Evolutionary conservation across 2,329 filamentous ascomycete genomes (phyloP).

Genomic region (Claviceps purpurea): DNA sequence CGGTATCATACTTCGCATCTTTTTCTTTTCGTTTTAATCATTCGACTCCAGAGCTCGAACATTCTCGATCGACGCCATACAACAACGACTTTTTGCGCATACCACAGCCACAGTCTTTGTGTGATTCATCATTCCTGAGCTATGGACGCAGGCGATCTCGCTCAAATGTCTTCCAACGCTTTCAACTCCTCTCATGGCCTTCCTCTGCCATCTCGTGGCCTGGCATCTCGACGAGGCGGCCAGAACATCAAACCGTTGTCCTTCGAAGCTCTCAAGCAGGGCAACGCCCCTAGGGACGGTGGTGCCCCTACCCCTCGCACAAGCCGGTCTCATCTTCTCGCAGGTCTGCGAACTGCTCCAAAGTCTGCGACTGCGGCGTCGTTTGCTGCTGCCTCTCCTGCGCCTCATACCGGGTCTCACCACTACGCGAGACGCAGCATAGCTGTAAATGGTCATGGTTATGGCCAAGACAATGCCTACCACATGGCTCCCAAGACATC

Average conservation of each 20-base stretch:
- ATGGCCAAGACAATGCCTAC: slow-evolving; percentile 29
- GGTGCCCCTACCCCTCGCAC: slow-evolving; percentile 74
- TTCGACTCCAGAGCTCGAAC: not conserved
- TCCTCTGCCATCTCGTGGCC: slow-evolving; percentile 63
- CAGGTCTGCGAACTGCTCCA: slow-evolving; percentile 82
- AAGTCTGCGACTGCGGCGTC: slow-evolving; percentile 66
- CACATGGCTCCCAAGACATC: slow-evolving; percentile 42
- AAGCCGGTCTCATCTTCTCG: slow-evolving; percentile 86
- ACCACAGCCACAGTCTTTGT: not conserved
- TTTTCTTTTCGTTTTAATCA: not conserved
- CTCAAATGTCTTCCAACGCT: slow-evolving; percentile 94
- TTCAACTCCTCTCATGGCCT: slow-evolving; percentile 59
- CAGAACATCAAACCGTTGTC: slow-evolving; percentile 83
- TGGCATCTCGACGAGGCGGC: slow-evolving; percentile 73
- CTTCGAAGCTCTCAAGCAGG: slow-evolving; percentile 58
- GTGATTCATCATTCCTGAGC: slow-evolving; percentile 21
- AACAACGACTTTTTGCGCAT: not conserved
- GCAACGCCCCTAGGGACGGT: slow-evolving; percentile 54
- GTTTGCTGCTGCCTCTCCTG: slow-evolving; percentile 54
- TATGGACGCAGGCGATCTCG: slow-evolving; percentile 96
- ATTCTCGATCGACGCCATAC: not conserved
- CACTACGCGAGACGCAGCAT: slow-evolving; percentile 32
- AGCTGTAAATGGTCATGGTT: slow-evolving; percentile 29
- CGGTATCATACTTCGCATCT: not conserved
- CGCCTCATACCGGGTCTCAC: slow-evolving; percentile 25